Percentiles rank a stretch among this genome's conserved stretches.
Conservation (phyloP, 1,284 basidiomycete species). For the Crocinoboletus sp. region DNA sequence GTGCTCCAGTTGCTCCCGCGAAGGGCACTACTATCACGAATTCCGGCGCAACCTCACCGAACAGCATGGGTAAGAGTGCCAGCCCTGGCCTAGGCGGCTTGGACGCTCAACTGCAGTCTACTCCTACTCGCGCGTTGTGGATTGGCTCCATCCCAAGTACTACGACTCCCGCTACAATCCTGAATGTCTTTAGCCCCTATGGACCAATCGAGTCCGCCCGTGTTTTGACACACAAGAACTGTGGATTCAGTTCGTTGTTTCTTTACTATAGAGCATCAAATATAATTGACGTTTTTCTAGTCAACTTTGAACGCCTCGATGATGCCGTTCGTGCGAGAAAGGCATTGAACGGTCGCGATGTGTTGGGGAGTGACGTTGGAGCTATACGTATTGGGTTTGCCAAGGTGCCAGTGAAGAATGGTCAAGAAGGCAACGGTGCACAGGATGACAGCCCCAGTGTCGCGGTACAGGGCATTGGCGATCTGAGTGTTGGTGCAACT, state of each 20-base stretch:
- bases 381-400: constrained; percentile 96
- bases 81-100: constrained; percentile 56
- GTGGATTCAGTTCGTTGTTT: constrained; percentile 75
- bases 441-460: constrained; percentile 59
- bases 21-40: constrained; percentile 62
- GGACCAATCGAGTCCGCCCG: constrained; percentile 96
- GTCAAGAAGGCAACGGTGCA: constrained; percentile 57
- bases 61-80: constrained; percentile 45
- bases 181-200: constrained; percentile 93
- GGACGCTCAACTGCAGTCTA: constrained; percentile 79
- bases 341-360: constrained; percentile 91
- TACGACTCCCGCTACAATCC: constrained; percentile 88
- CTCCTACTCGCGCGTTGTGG: constrained; percentile 93
- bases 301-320: constrained; percentile 97
- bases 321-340: constrained; percentile 95
- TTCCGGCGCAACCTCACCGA: constrained; percentile 61
- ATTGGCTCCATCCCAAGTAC: constrained; percentile 93
- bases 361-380: constrained; percentile 93
- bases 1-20: constrained; percentile 83
- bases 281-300: constrained; percentile 33
- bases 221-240: constrained; percentile 96
- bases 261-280: background rate
- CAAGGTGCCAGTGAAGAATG: constrained; percentile 88
- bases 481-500: constrained; percentile 77
- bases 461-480: constrained; percentile 73